Base-by-base conservation (phyloP, 2,329 filamentous ascomycete species). In the Pseudonectria foliicola region DNA sequence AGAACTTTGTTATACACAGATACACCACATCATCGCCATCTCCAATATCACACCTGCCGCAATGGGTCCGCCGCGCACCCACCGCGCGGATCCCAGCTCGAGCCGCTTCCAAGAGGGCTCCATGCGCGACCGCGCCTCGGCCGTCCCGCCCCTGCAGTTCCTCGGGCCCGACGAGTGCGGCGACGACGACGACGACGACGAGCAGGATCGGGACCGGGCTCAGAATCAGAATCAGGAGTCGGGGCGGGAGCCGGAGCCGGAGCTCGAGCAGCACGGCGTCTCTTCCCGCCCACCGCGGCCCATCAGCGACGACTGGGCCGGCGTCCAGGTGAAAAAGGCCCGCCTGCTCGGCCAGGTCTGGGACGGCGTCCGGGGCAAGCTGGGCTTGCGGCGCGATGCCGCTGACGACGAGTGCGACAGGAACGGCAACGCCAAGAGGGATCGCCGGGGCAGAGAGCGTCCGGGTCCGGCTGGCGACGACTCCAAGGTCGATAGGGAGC, bases 61-160 rank as follows among this genome's bases (percentile, higher is more conserved):
- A 29, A 61, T 56, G 55, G 52, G 50, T 35, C 51, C 52, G 10
- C 50, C 55, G 25, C 46, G 39, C 38, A 54, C 41, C 55, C 61
- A 39, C 55, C 63, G 40, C 61, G 49, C 49, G 18, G 18, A 21
- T 23, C 43, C 41, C 36, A 57, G 48, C 41, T 60, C 59, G 47
- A 66, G 76, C 64, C 56, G 77, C 62, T 68, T 93, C 73, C 52
- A 81, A 25, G 88, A 95, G 62, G 88, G 83, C 27, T 90, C 82
- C 52, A 90, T 95, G 85, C 86, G 81, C 53, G 85, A 93, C 59
- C 79, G 84, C 45, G 68, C 75, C 23, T 89, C 83, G 52, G 72
- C 77, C 39, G 74, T 70, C 39, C 86, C 86, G 18, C 85, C 85
- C 0, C 69, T 73, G 29, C 70, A 77, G 27, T 88, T 84, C 57